Conservation (phyloP, 164 flowering plant species). For the Liquidambar formosana region DNA sequence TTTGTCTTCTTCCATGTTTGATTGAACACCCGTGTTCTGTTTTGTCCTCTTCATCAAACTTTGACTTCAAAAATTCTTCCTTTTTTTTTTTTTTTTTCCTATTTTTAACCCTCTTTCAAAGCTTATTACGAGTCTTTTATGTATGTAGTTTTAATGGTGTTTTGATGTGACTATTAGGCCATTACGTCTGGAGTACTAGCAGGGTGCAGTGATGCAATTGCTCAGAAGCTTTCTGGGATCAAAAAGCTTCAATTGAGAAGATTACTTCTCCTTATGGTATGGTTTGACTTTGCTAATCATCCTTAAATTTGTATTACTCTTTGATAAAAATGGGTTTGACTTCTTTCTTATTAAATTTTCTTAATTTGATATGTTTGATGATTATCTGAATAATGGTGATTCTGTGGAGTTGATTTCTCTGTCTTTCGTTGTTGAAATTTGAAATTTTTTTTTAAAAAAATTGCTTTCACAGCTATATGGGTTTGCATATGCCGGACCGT, state of each 20-base stretch:
- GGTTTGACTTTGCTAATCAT: neutral
- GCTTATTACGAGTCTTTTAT: too few species aligned
- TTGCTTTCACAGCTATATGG: conserved; percentile 67
- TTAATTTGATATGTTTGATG: conserved; percentile 3
- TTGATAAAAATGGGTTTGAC: neutral
- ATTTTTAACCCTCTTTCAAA: too few species aligned
- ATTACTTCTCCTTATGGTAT: conserved; percentile 68
- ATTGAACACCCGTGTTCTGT: neutral
- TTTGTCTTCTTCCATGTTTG: conserved; percentile 5
- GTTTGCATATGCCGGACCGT: conserved; percentile 69
- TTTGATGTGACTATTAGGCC: conserved; percentile 42
- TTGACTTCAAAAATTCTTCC: neutral
- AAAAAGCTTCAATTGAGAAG: conserved; percentile 70
- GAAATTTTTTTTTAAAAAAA: too few species aligned
- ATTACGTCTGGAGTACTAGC: conserved; percentile 71
- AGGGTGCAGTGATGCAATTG: conserved; percentile 65
- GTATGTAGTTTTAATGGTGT: conserved; percentile 10
- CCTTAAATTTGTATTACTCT: too few species aligned
- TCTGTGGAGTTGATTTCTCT: neutral
- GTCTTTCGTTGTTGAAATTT: neutral
- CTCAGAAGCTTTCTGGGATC: conserved; percentile 82
- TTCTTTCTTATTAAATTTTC: neutral
- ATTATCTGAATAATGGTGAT: neutral
- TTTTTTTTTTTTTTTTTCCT: neutral
- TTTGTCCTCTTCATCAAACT: neutral